Evolutionary conservation across 75 land plant species (phyloP).

Genomic region (Sequoia sempervirens): DNA sequence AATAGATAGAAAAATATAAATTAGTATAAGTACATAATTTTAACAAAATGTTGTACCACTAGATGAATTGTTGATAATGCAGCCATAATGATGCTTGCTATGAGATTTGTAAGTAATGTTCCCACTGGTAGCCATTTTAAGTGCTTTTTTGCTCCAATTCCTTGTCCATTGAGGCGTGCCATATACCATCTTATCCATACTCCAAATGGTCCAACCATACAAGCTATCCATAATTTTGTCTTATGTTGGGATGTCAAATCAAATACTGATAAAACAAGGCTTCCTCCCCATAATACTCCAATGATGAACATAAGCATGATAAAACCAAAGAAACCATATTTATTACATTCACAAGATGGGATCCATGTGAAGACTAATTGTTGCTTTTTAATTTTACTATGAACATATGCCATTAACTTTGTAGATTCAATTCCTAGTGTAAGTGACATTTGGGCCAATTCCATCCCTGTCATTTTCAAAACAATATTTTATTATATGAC

Average conservation of each 20-base stretch:
- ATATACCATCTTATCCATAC: constrained; percentile 90
- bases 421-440: constrained; percentile 35
- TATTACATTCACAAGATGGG: constrained; percentile 13
- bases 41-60: constrained; percentile 27
- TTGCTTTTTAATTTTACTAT: neutral
- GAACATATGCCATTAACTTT: constrained; percentile 4
- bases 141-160: constrained; percentile 33
- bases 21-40: too few relatives aligned
- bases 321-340: constrained; percentile 24
- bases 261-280: too few relatives aligned
- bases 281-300: neutral
- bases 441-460: constrained; percentile 23
- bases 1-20: too few relatives aligned
- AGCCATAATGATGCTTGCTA: constrained; percentile 69
- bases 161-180: constrained; percentile 76
- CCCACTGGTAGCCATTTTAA: constrained; percentile 85
- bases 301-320: constrained; percentile 18
- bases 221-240: too few relatives aligned
- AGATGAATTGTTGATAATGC: constrained; percentile 35
- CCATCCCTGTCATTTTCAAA: neutral
- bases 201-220: constrained; percentile 67
- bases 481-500: too few relatives aligned
- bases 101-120: constrained; percentile 68
- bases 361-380: too few relatives aligned
- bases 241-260: too few relatives aligned